These are phyloP conservation scores for Nicotiana sylvestris DNA, from an alignment of 257 asterid genomes.

Conservation along the genomic window DNA sequence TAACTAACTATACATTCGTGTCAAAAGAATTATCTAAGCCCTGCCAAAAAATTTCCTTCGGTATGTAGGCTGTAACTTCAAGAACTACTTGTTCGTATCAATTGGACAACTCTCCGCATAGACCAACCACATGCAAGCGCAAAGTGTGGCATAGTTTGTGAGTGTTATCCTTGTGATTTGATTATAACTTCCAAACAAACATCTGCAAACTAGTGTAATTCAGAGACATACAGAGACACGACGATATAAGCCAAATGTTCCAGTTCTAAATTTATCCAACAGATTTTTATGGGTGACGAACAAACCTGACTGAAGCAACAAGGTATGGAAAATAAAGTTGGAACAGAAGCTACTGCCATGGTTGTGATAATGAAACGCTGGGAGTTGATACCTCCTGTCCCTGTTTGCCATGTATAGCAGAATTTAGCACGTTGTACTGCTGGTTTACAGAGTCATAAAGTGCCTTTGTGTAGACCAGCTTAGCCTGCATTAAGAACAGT, in stretches of 20 bases:
- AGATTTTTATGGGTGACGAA: not conserved
- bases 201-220: not conserved
- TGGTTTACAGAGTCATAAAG: constrained; percentile 53
- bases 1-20: constrained; percentile 9
- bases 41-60: not conserved
- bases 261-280: not conserved
- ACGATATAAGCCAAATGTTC: not conserved
- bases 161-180: not conserved
- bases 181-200: not conserved
- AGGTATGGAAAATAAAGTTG: not conserved
- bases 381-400: constrained; percentile 70
- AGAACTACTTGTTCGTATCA: not conserved
- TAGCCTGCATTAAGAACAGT: constrained; percentile 51
- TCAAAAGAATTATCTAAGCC: constrained; percentile 16
- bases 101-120: not conserved
- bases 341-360: constrained; percentile 52
- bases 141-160: not conserved
- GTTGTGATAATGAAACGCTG: constrained; percentile 60
- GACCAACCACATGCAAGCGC: not conserved
- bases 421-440: constrained; percentile 66
- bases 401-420: constrained; percentile 76
- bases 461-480: constrained; percentile 38
- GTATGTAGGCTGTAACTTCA: not conserved
- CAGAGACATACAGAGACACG: not conserved
- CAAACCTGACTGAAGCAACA: constrained; percentile 9